Evolutionary conservation across 495 filamentous ascomycete species (phyloP).

Genomic region (Rostrohypoxylon terebratum): DNA sequence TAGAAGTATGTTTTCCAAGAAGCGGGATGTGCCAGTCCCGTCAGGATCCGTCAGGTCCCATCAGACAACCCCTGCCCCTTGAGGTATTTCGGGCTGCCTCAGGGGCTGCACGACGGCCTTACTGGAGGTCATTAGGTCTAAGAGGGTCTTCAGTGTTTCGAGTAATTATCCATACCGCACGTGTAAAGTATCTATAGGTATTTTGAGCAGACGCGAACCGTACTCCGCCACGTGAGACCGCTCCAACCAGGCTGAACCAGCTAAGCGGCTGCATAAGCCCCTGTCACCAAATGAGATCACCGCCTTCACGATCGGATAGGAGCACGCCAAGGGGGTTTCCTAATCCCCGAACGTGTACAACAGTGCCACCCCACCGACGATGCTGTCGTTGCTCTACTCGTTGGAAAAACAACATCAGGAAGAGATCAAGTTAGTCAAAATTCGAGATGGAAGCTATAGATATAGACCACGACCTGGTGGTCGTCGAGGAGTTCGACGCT

Average conservation of each 20-base stretch:
- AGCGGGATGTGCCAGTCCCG: constrained; percentile 20
- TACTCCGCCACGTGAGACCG: constrained; percentile 42
- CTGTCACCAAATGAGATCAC: constrained; percentile 29
- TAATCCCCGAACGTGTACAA: constrained; percentile 19
- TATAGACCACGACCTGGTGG: constrained; percentile 53
- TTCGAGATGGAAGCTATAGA: constrained; percentile 49
- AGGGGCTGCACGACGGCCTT: constrained; percentile 40
- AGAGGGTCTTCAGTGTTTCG: constrained; percentile 20
- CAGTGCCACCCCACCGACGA: constrained; percentile 36
- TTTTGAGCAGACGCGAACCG: constrained; percentile 35
- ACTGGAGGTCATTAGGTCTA: constrained; percentile 32
- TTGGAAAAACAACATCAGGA: constrained; percentile 23
- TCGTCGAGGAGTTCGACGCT: constrained; percentile 62
- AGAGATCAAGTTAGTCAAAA: constrained; percentile 21
- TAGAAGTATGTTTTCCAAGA: constrained; percentile 13
- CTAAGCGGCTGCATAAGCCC: constrained; percentile 36
- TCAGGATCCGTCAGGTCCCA: constrained; percentile 9
- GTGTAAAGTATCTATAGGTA: constrained; percentile 40
- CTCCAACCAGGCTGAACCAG: constrained; percentile 41
- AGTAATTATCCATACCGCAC: constrained; percentile 22
- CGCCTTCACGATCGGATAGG: constrained; percentile 6
- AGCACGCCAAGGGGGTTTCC: constrained; percentile 21
- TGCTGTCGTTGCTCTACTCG: constrained; percentile 42
- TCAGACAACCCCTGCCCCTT: constrained; percentile 20
- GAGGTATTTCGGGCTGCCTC: constrained; percentile 22